A percentile compares a stretch with the other conserved stretches of the same genome.
phyloP scores from a whole-genome alignment of 176 grass and related monocot species.

The Chloris gayana region DNA sequence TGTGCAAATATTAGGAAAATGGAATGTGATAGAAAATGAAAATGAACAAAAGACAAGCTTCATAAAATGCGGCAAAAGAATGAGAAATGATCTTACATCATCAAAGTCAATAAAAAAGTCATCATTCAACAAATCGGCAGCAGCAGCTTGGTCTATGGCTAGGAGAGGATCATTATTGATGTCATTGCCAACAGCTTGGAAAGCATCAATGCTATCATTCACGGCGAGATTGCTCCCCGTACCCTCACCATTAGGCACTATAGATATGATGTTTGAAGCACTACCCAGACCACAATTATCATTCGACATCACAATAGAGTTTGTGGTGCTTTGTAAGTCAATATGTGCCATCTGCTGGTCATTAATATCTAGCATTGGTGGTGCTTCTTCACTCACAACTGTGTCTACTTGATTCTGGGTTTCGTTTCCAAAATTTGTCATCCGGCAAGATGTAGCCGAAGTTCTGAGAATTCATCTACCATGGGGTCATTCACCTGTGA shows the following conservation, averaged over 20 bases:
- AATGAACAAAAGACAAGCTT: background rate
- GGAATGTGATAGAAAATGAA: background rate
- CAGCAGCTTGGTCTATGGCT: background rate
- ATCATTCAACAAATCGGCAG: background rate
- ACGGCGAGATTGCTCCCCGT: slow-evolving; percentile 7
- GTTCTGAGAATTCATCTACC: background rate
- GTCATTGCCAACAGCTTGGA: background rate
- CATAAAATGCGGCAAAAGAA: background rate
- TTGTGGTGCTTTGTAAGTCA: slow-evolving; percentile 22
- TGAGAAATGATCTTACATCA: slow-evolving; percentile 28
- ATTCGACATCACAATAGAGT: background rate
- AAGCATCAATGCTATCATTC: background rate
- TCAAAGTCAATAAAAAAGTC: background rate
- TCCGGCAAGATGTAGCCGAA: background rate
- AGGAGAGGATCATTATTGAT: background rate
- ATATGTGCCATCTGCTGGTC: slow-evolving; percentile 21
- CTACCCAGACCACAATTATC: background rate
- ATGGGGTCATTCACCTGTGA: background rate
- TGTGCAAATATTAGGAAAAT: no score
- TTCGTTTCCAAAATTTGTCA: background rate
- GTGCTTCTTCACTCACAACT: background rate
- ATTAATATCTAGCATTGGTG: background rate
- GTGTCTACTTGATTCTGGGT: slow-evolving; percentile 8
- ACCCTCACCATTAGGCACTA: slow-evolving; percentile 16
- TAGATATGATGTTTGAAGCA: slow-evolving; percentile 18